A percentile compares a stretch with the other conserved stretches of the same genome.
phyloP scores from a whole-genome alignment of 179 eudicot species.

The Dionaea muscipula region DNA sequence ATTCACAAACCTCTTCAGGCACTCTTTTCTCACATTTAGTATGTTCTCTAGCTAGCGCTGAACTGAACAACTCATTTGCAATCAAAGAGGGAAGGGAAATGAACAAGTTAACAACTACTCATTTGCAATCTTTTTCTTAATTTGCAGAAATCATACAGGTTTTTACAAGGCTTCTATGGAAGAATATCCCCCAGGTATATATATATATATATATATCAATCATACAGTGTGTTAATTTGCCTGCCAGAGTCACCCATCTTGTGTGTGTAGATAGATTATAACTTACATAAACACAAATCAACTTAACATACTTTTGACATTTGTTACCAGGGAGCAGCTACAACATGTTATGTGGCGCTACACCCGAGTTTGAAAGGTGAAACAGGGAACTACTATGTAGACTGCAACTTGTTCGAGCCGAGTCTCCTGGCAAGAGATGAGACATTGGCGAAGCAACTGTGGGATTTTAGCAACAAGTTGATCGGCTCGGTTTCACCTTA shows the following conservation, averaged over 20 bases:
- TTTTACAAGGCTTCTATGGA: slow-evolving; percentile 49
- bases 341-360: slow-evolving; percentile 66
- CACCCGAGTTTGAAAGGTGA: slow-evolving; percentile 47
- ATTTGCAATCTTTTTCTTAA: neutral
- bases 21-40: slow-evolving; percentile 49
- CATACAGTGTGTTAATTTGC: no score
- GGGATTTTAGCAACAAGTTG: slow-evolving; percentile 16
- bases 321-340: slow-evolving; percentile 61
- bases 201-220: neutral
- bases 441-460: slow-evolving; percentile 43
- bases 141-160: slow-evolving; percentile 38
- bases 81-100: no score
- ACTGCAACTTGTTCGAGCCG: slow-evolving; percentile 51
- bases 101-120: no score
- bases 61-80: neutral
- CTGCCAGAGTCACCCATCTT: no score
- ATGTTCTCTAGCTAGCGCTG: slow-evolving; percentile 10
- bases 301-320: neutral
- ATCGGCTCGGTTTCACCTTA: slow-evolving; percentile 23
- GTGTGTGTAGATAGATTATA: no score
- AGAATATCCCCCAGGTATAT: slow-evolving; percentile 70
- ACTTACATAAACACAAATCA: neutral
- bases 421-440: slow-evolving; percentile 41
- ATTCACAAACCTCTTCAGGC: slow-evolving; percentile 61
- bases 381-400: slow-evolving; percentile 53